Conservation (phyloP, 495 filamentous ascomycete genomes). For the Aspergillus panamensis region DNA sequence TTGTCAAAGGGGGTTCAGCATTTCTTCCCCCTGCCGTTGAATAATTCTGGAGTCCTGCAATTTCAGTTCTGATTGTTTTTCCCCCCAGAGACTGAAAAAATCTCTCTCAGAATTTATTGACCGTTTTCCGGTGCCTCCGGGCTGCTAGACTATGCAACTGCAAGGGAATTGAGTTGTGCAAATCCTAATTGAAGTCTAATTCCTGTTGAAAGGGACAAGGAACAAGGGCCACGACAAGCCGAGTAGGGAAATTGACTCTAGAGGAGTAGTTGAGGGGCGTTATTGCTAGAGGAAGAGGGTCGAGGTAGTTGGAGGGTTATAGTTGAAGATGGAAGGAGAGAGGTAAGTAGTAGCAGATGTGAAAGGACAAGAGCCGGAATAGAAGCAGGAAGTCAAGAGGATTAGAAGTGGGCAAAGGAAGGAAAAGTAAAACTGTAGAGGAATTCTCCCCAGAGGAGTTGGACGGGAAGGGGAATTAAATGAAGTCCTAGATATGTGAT, state of each 20-base stretch:
- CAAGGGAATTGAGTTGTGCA: slow-evolving; percentile 20
- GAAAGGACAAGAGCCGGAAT: slow-evolving; percentile 10
- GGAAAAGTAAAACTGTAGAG: slow-evolving; percentile 19
- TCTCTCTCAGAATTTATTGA: slow-evolving; percentile 4
- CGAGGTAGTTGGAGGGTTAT: slow-evolving; percentile 1
- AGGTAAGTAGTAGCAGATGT: slow-evolving; percentile 6
- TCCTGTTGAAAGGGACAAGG: background rate
- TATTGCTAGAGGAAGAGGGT: background rate
- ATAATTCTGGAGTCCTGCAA: slow-evolving; percentile 5
- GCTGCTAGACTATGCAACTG: slow-evolving; percentile 19
- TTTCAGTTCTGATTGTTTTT: slow-evolving; percentile 10
- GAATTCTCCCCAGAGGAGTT: slow-evolving; percentile 19
- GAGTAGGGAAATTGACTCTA: background rate
- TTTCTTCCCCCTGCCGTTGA: slow-evolving; percentile 22
- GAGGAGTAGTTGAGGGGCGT: background rate
- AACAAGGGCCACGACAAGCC: background rate
- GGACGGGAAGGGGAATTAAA: slow-evolving; percentile 36
- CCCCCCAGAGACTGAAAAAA: background rate
- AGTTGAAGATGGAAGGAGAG: slow-evolving; percentile 7
- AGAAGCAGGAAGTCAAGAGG: slow-evolving; percentile 11
- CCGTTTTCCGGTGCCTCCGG: slow-evolving; percentile 10
- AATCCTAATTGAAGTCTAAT: slow-evolving; percentile 14
- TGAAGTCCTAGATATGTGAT: slow-evolving; percentile 37
- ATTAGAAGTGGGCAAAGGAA: slow-evolving; percentile 11
- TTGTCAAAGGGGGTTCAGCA: slow-evolving; percentile 25